Evolutionary conservation across 108 stramenopile species (phyloP).

Genomic region (Cyclotella sp.): DNA sequence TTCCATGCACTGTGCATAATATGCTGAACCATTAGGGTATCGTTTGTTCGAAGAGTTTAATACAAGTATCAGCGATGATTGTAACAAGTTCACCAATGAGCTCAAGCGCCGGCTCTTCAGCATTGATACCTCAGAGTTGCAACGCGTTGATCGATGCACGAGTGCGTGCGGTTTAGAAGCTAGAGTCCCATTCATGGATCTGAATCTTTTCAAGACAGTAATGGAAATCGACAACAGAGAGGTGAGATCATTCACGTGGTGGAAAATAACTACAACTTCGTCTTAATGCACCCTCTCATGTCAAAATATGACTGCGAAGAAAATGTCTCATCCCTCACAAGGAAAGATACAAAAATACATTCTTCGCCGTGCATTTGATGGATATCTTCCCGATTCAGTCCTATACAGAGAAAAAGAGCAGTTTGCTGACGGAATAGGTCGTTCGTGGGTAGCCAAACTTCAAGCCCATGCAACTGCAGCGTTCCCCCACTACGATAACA

Average conservation of each 20-base stretch:
- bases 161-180: slow-evolving; percentile 11
- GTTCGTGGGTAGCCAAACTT: slow-evolving; percentile 1
- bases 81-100: slow-evolving; percentile 5
- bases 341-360: slow-evolving; percentile 12
- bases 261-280: not conserved
- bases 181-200: slow-evolving; percentile 10
- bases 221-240: not conserved
- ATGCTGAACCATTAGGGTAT: not conserved
- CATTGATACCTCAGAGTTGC: slow-evolving; percentile 13
- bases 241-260: slow-evolving; percentile 1
- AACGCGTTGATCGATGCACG: slow-evolving; percentile 17
- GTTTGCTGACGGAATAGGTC: slow-evolving; percentile 19
- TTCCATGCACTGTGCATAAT: no score
- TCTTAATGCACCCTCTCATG: not conserved
- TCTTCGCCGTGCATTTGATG: slow-evolving; percentile 3
- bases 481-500: not conserved
- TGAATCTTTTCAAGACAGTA: not conserved
- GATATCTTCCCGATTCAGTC: slow-evolving; percentile 6
- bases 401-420: slow-evolving; percentile 19
- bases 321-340: slow-evolving; percentile 17
- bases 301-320: not conserved
- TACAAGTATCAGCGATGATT: not conserved
- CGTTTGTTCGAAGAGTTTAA: not conserved
- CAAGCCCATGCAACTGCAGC: not conserved
- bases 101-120: slow-evolving; percentile 1